phyloP scores from a whole-genome alignment of 345 rosid genomes.

The Lepidium africanum region DNA sequence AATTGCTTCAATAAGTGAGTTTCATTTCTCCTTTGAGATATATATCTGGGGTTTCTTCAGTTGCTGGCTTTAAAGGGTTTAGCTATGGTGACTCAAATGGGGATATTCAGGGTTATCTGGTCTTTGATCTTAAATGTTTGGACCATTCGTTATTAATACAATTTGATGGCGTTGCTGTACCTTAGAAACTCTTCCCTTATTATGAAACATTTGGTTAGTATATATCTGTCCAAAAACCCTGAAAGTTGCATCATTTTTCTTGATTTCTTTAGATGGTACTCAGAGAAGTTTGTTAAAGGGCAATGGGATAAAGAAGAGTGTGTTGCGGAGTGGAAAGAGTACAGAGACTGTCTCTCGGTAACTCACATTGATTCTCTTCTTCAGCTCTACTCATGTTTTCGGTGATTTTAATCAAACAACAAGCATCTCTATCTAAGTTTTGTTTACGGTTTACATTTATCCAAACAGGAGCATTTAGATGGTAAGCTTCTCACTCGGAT shows the following conservation, averaged over 20 bases:
- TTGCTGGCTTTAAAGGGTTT: background rate
- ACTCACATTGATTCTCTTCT: background rate
- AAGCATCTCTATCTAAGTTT: background rate
- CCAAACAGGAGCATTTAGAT: constrained; percentile 59
- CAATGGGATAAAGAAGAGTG: constrained; percentile 79
- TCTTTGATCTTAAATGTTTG: background rate
- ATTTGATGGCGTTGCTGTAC: background rate
- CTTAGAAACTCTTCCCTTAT: background rate
- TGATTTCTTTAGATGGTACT: constrained; percentile 58
- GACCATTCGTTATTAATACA: background rate
- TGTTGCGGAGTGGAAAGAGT: constrained; percentile 62
- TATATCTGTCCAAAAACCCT: background rate
- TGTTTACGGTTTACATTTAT: background rate
- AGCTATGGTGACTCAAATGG: background rate
- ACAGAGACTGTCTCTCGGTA: constrained; percentile 81
- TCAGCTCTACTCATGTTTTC: background rate
- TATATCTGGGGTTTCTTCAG: background rate
- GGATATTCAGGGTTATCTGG: background rate
- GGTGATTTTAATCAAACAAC: background rate
- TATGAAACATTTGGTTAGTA: background rate
- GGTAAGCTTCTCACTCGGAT: constrained; percentile 69
- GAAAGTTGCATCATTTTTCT: background rate
- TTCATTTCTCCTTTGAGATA: background rate
- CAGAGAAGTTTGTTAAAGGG: constrained; percentile 78
- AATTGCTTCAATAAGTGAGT: constrained; percentile 76